A percentile compares a stretch with the other conserved stretches of the same genome.
Conservation (phyloP, 1,284 basidiomycete species). For the Termitomyces sp. region DNA sequence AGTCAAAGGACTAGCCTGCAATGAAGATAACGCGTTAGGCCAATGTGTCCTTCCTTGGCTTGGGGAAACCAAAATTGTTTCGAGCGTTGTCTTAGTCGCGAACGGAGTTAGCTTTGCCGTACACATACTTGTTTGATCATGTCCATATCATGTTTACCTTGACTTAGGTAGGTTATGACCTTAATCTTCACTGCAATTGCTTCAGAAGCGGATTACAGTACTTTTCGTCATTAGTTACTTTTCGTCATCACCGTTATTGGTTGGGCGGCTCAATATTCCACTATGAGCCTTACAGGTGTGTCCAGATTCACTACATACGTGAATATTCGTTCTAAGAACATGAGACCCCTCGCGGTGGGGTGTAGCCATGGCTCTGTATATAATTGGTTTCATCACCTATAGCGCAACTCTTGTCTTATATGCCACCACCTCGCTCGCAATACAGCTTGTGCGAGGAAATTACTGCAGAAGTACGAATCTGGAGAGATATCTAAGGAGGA, state of each 20-base stretch:
- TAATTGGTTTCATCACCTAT: conserved; percentile 75
- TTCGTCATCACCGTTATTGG: conserved; percentile 68
- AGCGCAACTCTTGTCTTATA: conserved; percentile 80
- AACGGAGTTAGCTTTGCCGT: conserved; percentile 76
- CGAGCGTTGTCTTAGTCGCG: conserved; percentile 69
- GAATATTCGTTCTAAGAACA: too few relatives aligned
- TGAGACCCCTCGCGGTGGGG: conserved; percentile 67
- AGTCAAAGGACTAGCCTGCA: conserved; percentile 57
- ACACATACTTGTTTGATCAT: conserved; percentile 19
- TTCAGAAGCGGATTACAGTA: conserved; percentile 78
- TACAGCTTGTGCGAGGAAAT: conserved; percentile 58
- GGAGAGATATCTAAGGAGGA: conserved; percentile 56
- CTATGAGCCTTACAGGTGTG: conserved; percentile 65
- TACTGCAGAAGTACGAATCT: conserved; percentile 53
- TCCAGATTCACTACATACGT: not conserved
- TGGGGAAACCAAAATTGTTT: conserved; percentile 62
- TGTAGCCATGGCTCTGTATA: conserved; percentile 73
- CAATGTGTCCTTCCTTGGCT: conserved; percentile 73
- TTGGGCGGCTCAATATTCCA: conserved; percentile 77
- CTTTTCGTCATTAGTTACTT: conserved; percentile 73
- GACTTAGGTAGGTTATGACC: conserved; percentile 65
- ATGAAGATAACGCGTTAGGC: conserved; percentile 46
- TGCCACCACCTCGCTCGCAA: conserved; percentile 80
- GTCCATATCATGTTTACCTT: not conserved
- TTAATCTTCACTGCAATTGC: conserved; percentile 78